Evolutionary conservation across 495 filamentous ascomycete genomes (phyloP).

Genomic region (Xylaria cubensis): DNA sequence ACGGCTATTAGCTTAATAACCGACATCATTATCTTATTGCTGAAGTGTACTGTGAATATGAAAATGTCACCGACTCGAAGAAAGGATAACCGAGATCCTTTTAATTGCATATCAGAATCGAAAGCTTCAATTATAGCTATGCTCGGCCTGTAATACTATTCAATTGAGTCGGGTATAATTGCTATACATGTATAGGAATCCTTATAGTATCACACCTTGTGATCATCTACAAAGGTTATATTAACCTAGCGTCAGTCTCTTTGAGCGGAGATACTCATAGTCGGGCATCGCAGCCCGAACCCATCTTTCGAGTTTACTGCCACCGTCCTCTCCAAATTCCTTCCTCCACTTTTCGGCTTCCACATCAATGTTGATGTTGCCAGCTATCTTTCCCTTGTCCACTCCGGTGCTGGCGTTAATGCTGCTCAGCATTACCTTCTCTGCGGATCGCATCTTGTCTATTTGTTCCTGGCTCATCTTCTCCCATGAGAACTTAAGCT

Average conservation of each 20-base stretch:
- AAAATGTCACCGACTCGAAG: not conserved
- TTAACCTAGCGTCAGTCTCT: conserved; percentile 34
- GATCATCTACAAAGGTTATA: not conserved
- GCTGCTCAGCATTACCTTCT: conserved; percentile 42
- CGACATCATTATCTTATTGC: not conserved
- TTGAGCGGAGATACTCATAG: conserved; percentile 54
- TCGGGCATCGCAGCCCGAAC: conserved; percentile 54
- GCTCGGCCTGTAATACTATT: not conserved
- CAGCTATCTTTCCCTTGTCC: conserved; percentile 45
- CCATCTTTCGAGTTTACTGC: conserved; percentile 41
- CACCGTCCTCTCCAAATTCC: conserved; percentile 54
- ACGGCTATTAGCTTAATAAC: not conserved
- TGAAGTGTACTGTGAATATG: not conserved
- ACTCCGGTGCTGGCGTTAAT: conserved; percentile 46
- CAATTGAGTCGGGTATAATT: conserved; percentile 9
- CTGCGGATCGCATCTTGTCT: not conserved
- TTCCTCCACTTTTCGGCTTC: conserved; percentile 54
- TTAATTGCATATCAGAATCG: not conserved
- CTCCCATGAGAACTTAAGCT: conserved; percentile 50
- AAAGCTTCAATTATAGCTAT: not conserved
- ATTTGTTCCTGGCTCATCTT: conserved; percentile 30
- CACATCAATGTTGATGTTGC: conserved; percentile 43
- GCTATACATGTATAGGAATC: not conserved
- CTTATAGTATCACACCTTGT: not conserved
- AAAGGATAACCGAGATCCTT: not conserved